A percentile compares a stretch with the other conserved stretches of the same genome.
Conservation (phyloP, 164 flowering plant genomes). For the Macadamia tetraphylla region DNA sequence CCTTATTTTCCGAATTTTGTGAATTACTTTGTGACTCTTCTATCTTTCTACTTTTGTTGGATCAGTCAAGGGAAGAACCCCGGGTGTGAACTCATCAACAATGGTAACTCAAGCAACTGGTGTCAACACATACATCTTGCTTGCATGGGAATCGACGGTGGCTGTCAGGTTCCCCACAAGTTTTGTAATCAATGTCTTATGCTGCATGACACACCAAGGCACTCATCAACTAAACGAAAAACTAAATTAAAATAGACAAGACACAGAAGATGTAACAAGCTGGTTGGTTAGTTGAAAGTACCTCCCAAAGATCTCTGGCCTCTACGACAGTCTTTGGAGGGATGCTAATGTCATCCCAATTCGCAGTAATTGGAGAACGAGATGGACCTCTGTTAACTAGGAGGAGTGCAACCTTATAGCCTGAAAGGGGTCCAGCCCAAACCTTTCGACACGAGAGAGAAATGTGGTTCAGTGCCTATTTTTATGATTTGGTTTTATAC, state of each 20-base stretch:
- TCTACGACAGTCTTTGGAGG: constrained; percentile 35
- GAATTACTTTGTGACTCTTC: neutral
- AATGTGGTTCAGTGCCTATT: neutral
- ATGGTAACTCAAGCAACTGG: constrained; percentile 16
- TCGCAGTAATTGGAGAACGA: constrained; percentile 41
- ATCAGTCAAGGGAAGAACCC: neutral
- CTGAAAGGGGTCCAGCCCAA: constrained; percentile 80
- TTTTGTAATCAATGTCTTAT: constrained; percentile 39
- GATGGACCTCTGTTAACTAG: constrained; percentile 44
- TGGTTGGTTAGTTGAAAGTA: constrained; percentile 11
- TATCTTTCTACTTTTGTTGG: neutral
- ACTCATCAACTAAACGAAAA: neutral
- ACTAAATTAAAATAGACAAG: too few relatives aligned
- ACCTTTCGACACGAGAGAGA: constrained; percentile 30
- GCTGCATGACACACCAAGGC: constrained; percentile 36
- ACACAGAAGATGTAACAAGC: neutral
- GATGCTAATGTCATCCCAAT: constrained; percentile 74
- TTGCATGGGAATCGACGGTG: constrained; percentile 24
- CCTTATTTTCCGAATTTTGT: too few relatives aligned
- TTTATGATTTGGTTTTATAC: too few relatives aligned
- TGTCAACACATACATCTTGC: constrained; percentile 25
- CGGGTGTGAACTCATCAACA: neutral
- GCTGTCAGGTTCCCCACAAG: constrained; percentile 49
- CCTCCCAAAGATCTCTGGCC: constrained; percentile 83
- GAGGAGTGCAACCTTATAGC: constrained; percentile 51